A percentile compares a stretch with the other conserved stretches of the same genome.
Conservation (phyloP, 75 land plant species). For the Pinus albicaulis region DNA sequence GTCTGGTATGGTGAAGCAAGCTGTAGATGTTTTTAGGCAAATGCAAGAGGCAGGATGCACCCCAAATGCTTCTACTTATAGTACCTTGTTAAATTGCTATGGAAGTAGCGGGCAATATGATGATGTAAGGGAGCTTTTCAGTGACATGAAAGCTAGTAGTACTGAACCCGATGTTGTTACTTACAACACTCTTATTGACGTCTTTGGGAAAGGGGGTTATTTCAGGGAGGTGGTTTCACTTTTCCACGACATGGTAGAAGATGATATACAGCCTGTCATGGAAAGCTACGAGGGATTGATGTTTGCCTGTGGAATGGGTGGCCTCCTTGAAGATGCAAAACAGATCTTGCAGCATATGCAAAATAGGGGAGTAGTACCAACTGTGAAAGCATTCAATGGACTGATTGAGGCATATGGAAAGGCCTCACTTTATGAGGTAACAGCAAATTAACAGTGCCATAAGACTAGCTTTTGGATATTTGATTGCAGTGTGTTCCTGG, state of each 20-base stretch:
- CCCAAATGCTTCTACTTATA: conserved; percentile 84
- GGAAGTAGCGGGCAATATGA: conserved; percentile 85
- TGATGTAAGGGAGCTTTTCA: conserved; percentile 78
- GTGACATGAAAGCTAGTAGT: conserved; percentile 89
- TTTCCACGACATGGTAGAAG: conserved; percentile 92
- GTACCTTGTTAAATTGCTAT: conserved; percentile 75
- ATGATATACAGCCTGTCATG: conserved; percentile 80
- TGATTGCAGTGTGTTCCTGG: neutral
- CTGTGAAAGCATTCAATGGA: conserved; percentile 66
- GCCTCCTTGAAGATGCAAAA: conserved; percentile 80
- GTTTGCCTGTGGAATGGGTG: conserved; percentile 89
- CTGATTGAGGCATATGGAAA: conserved; percentile 86
- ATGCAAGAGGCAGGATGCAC: conserved; percentile 87
- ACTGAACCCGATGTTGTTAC: conserved; percentile 85
- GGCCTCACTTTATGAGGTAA: conserved; percentile 76
- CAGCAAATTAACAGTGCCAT: neutral
- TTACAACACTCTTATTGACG: conserved; percentile 82
- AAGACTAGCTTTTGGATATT: neutral
- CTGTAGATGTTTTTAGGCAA: conserved; percentile 77
- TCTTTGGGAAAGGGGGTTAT: conserved; percentile 93
- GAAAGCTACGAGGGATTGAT: conserved; percentile 83
- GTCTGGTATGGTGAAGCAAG: conserved; percentile 53
- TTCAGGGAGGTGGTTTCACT: conserved; percentile 90
- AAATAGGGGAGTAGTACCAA: conserved; percentile 50
- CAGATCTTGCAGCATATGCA: conserved; percentile 72